A percentile compares a stretch with the other conserved stretches of the same genome.
Evolutionary conservation across 495 filamentous ascomycete species (phyloP).

Genomic region (Neurospora pannonica): DNA sequence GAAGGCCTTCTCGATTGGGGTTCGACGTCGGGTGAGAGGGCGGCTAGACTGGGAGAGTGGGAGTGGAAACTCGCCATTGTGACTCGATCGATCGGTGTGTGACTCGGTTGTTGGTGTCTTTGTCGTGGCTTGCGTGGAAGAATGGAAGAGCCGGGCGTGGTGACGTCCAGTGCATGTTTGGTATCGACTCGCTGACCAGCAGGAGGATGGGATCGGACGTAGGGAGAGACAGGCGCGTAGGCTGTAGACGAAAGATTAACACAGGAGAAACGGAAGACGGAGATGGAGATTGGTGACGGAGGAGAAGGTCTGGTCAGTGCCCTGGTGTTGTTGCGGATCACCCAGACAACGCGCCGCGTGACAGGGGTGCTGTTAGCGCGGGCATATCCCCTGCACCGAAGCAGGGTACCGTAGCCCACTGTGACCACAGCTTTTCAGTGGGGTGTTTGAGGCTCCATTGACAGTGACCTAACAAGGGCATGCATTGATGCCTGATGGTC

Average conservation of each 20-base stretch:
- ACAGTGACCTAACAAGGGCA: too few species aligned
- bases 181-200: neutral
- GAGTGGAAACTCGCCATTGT: neutral
- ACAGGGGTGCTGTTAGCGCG: neutral
- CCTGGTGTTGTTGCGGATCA: too few species aligned
- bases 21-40: neutral
- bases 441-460: neutral
- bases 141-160: neutral
- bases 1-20: neutral
- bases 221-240: neutral
- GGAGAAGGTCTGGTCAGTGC: too few species aligned
- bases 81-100: neutral
- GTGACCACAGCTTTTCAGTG: neutral
- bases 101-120: neutral
- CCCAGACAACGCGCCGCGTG: neutral
- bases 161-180: neutral
- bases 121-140: neutral
- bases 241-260: neutral
- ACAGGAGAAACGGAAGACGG: neutral
- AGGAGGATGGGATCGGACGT: neutral
- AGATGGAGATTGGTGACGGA: neutral
- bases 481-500: neutral
- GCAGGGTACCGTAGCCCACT: neutral
- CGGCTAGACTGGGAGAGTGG: neutral
- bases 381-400: too few species aligned